Conservation (phyloP, 2,329 filamentous ascomycete species). For the Claviceps paspali region DNA sequence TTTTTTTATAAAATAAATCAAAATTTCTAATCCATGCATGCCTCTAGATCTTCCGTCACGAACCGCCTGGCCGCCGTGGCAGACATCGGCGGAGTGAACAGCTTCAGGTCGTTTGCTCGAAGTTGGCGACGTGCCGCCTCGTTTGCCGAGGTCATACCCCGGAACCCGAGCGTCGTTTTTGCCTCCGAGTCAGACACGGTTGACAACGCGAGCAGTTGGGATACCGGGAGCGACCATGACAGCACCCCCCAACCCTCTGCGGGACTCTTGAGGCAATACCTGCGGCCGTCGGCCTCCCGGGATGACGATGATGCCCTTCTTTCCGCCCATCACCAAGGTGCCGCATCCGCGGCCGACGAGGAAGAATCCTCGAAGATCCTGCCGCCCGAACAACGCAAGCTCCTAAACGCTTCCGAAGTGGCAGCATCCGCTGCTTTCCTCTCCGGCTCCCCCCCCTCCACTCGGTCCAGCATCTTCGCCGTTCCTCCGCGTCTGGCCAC, state of each 20-base stretch:
- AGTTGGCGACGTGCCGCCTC: conserved; percentile 84
- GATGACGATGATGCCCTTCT: not conserved
- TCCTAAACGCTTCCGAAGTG: conserved; percentile 27
- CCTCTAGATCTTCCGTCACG: conserved; percentile 40
- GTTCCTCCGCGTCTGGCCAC: conserved; percentile 47
- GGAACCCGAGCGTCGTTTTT: conserved; percentile 58
- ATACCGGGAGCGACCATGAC: conserved; percentile 26
- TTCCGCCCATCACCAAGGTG: not conserved
- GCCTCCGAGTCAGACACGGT: conserved; percentile 33
- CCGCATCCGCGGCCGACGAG: not conserved
- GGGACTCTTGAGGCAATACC: conserved; percentile 37
- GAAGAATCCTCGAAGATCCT: conserved; percentile 9
- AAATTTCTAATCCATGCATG: not conserved
- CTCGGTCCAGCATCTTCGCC: conserved; percentile 34
- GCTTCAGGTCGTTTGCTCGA: conserved; percentile 80
- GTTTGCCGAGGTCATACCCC: conserved; percentile 77
- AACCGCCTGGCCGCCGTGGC: conserved; percentile 40
- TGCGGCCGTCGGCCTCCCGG: conserved; percentile 24
- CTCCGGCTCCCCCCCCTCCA: conserved; percentile 15
- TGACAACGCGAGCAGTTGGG: conserved; percentile 10
- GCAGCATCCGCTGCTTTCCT: conserved; percentile 16
- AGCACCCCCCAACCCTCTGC: conserved; percentile 17
- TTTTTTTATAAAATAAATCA: too few relatives aligned
- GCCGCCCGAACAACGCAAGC: conserved; percentile 24
- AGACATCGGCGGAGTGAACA: conserved; percentile 81